Percentiles rank a stretch among this genome's conserved stretches.
Evolutionary conservation across 768 basidiomycete genomes (phyloP).

Genomic region (Stropharia rugosoannulata): DNA sequence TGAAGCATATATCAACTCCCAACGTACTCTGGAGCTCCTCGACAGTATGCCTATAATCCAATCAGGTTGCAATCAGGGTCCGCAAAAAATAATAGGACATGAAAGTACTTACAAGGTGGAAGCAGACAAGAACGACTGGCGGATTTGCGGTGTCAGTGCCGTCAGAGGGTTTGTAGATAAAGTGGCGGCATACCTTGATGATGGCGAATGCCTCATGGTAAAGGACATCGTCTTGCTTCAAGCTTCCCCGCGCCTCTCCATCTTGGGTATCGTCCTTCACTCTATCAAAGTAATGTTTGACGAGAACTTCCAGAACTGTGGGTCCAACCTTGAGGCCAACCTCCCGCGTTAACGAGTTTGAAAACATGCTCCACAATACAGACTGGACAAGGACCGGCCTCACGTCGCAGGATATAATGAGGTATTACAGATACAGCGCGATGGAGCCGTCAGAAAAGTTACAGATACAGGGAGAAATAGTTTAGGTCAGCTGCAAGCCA

Average conservation of each 20-base stretch:
- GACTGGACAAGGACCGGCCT: no score
- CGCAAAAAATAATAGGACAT: not conserved
- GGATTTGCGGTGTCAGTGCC: not conserved
- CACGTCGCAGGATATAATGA: no score
- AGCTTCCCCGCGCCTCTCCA: conserved; percentile 38
- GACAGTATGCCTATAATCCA: conserved; percentile 64
- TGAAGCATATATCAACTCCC: not conserved
- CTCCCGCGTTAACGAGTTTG: conserved; percentile 59
- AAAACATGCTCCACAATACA: conserved; percentile 5
- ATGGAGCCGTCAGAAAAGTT: no score
- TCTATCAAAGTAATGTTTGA: conserved; percentile 83
- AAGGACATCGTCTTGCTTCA: conserved; percentile 73
- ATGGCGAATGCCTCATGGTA: conserved; percentile 82
- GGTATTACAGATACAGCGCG: no score
- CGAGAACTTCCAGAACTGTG: conserved; percentile 70
- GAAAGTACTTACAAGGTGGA: conserved; percentile 55
- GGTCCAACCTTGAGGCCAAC: conserved; percentile 70
- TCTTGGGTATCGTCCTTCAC: conserved; percentile 43
- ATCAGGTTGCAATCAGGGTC: not conserved
- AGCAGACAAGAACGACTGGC: conserved; percentile 72
- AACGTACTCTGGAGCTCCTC: conserved; percentile 70
- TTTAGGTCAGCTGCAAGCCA: no score
- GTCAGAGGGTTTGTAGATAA: not conserved
- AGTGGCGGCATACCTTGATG: conserved; percentile 52
- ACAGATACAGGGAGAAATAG: no score